These are phyloP conservation scores for Cordyceps cateniannulata DNA, from an alignment of 2,329 filamentous ascomycete species.

Conservation along the genomic window DNA sequence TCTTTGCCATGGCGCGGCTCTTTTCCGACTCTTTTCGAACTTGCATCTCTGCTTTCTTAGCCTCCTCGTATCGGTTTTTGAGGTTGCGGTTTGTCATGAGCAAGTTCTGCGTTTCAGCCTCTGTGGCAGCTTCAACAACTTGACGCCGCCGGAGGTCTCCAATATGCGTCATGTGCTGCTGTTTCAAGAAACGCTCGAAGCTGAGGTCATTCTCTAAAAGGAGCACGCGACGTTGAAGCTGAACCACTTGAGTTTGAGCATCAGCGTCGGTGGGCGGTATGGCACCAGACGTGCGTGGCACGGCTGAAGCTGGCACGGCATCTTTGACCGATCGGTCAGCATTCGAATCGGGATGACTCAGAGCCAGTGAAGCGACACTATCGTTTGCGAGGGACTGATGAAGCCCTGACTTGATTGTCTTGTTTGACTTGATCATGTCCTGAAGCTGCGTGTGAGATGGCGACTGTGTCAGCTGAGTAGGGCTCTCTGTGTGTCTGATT, in stretches of 20 bases:
- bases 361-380: conserved; percentile 47
- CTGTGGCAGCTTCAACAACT: conserved; percentile 68
- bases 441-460: conserved; percentile 50
- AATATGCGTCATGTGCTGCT: conserved; percentile 77
- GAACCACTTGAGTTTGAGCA: conserved; percentile 36
- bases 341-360: conserved; percentile 43
- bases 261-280: conserved; percentile 25
- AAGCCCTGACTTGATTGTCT: conserved; percentile 48
- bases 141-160: conserved; percentile 69
- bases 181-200: conserved; percentile 77
- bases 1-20: conserved; percentile 66
- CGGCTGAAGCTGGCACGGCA: conserved; percentile 22
- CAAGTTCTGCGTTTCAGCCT: conserved; percentile 76
- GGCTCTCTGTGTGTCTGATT: conserved; percentile 48
- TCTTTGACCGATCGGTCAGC: conserved; percentile 31
- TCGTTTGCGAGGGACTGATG: conserved; percentile 52
- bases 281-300: conserved; percentile 17
- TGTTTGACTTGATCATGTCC: conserved; percentile 55
- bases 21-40: conserved; percentile 67
- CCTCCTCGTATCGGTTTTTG: conserved; percentile 65
- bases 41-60: conserved; percentile 63
- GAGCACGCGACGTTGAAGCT: conserved; percentile 67
- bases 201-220: conserved; percentile 73
- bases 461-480: conserved; percentile 44
- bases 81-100: conserved; percentile 70